A percentile compares a stretch with the other conserved stretches of the same genome.
phyloP scores from a whole-genome alignment of 75 land plant species.

The Picea glauca region DNA sequence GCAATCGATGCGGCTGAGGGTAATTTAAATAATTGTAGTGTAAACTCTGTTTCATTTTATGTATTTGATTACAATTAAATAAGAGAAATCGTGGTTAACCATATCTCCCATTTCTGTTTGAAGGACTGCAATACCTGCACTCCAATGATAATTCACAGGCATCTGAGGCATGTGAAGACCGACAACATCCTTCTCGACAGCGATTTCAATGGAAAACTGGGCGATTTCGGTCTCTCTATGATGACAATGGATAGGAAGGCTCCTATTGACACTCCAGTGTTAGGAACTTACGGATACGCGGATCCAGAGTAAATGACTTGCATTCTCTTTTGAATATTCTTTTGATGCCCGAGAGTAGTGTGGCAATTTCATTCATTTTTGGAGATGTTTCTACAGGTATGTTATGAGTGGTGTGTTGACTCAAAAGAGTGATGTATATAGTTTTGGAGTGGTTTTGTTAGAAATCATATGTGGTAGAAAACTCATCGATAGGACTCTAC shows the following conservation, averaged over 20 bases:
- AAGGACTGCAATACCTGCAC: constrained; percentile 19
- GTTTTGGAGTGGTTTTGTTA: constrained; percentile 15
- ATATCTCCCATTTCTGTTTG: not conserved
- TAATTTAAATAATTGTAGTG: not conserved
- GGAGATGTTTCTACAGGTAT: not conserved
- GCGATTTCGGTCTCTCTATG: constrained; percentile 26
- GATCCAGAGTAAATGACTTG: constrained; percentile 23
- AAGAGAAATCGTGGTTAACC: too few relatives aligned
- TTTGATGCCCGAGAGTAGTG: too few relatives aligned
- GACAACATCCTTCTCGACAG: not conserved
- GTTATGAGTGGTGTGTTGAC: not conserved
- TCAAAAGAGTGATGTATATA: constrained; percentile 14
- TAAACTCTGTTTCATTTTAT: not conserved
- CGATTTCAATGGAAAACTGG: constrained; percentile 12
- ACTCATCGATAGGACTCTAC: too few relatives aligned
- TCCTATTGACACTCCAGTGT: not conserved
- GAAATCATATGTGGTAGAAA: not conserved
- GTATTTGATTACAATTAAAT: not conserved
- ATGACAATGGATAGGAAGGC: not conserved
- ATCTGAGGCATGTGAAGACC: not conserved
- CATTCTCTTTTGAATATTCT: too few relatives aligned
- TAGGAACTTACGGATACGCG: constrained; percentile 17
- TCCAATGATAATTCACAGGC: too few relatives aligned
- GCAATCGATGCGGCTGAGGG: not conserved
- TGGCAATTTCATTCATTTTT: too few relatives aligned